Evolutionary conservation across 495 filamentous ascomycete genomes (phyloP).

Genomic region (Copromyces sp.): DNA sequence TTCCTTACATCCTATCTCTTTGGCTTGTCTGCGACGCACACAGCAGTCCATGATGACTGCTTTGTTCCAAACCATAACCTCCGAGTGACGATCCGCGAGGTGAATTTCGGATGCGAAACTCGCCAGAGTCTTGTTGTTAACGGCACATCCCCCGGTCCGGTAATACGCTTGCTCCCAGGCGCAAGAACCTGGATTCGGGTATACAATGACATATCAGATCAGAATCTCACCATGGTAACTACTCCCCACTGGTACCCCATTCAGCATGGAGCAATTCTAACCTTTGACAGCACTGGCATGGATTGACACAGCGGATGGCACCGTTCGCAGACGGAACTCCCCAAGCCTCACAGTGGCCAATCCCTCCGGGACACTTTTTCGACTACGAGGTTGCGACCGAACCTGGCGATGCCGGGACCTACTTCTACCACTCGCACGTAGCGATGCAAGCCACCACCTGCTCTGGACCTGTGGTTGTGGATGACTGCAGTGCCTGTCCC

Average conservation of each 20-base stretch:
- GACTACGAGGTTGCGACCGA: conserved; percentile 48
- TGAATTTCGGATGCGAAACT: conserved; percentile 33
- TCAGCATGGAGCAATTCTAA: conserved; percentile 6
- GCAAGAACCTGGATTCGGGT: conserved; percentile 46
- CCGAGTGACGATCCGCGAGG: conserved; percentile 28
- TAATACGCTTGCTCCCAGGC: conserved; percentile 36
- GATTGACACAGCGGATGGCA: conserved; percentile 41
- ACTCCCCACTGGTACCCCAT: not conserved
- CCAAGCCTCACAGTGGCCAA: conserved; percentile 46
- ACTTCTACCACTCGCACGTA: conserved; percentile 54
- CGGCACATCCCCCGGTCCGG: conserved; percentile 43
- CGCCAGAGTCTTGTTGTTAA: conserved; percentile 41
- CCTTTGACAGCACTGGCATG: conserved; percentile 48
- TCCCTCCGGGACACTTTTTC: conserved; percentile 48
- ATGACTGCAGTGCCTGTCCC: conserved; percentile 32
- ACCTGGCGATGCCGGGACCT: conserved; percentile 41
- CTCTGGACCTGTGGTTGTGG: conserved; percentile 44
- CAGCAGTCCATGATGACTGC: conserved; percentile 23
- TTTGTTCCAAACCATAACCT: conserved; percentile 44
- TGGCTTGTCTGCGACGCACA: not conserved
- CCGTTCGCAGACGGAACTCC: conserved; percentile 49
- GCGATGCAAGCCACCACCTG: conserved; percentile 45
- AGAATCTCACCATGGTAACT: conserved; percentile 45
- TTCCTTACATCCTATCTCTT: conserved; percentile 3
- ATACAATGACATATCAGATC: conserved; percentile 45